A percentile compares a stretch with the other conserved stretches of the same genome.
phyloP scores from a whole-genome alignment of 495 filamentous ascomycete species.

The Penicillium pulvis region DNA sequence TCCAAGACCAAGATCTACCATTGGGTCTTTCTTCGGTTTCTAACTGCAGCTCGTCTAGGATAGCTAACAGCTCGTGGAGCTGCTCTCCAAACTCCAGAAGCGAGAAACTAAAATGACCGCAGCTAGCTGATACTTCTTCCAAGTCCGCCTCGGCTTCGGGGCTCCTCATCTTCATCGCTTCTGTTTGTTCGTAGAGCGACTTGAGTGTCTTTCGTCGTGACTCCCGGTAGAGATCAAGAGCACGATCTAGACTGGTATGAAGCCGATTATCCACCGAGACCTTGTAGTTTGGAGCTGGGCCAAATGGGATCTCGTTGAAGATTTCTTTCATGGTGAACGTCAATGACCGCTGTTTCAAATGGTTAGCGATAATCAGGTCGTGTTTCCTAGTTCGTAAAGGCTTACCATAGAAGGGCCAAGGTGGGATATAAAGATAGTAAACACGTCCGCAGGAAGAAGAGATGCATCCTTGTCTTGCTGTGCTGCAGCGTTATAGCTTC shows the following conservation, averaged over 20 bases:
- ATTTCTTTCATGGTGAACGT: conserved; percentile 88
- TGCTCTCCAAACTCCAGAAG: conserved; percentile 88
- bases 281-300: conserved; percentile 58
- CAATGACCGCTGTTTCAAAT: conserved; percentile 66
- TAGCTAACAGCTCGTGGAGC: conserved; percentile 76
- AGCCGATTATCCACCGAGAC: conserved; percentile 80
- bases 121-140: conserved; percentile 94
- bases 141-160: conserved; percentile 85
- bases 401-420: conserved; percentile 87
- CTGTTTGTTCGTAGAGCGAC: conserved; percentile 74
- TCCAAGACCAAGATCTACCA: conserved; percentile 79
- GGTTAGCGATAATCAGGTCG: conserved; percentile 20
- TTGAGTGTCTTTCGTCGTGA: conserved; percentile 75
- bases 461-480: conserved; percentile 19
- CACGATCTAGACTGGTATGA: conserved; percentile 72
- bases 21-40: conserved; percentile 57
- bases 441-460: conserved; percentile 73
- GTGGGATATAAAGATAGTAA: conserved; percentile 81
- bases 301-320: conserved; percentile 84
- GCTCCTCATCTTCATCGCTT: conserved; percentile 62
- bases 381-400: not conserved
- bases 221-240: conserved; percentile 73
- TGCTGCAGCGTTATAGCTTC: conserved; percentile 14
- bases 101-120: conserved; percentile 91
- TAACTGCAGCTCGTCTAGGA: conserved; percentile 80